A percentile compares a stretch with the other conserved stretches of the same genome.
Evolutionary conservation across 129 eudicot species (phyloP).

Genomic region (Artemisia tridentata): DNA sequence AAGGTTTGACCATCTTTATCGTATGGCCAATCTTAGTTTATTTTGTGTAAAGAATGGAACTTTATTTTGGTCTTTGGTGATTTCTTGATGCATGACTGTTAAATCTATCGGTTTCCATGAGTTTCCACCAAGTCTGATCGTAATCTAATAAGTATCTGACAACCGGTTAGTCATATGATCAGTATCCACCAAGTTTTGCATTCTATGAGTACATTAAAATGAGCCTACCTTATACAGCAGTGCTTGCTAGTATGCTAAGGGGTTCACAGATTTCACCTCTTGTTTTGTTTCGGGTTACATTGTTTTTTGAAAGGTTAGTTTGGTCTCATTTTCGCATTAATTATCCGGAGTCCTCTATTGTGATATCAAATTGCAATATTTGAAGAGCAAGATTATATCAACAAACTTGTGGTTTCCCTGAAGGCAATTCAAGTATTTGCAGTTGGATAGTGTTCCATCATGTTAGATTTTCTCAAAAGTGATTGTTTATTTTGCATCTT

Average conservation of each 20-base stretch:
- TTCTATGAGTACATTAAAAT: background rate
- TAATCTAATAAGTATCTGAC: no score
- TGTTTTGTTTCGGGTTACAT: background rate
- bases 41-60: no score
- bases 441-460: background rate
- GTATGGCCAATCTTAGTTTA: no score
- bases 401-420: background rate
- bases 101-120: no score
- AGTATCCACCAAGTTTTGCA: background rate
- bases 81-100: no score
- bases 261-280: background rate
- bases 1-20: no score
- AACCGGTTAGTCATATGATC: background rate
- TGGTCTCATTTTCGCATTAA: background rate
- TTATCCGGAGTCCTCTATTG: background rate
- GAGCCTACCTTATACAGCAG: no score
- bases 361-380: background rate
- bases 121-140: no score
- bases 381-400: background rate
- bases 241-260: background rate
- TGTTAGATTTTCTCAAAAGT: background rate
- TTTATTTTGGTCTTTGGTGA: no score
- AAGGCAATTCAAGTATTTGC: background rate
- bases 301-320: background rate
- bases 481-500: conserved; percentile 17